A percentile compares a stretch with the other conserved stretches of the same genome.
Conservation (phyloP, 306 rosid genomes). For the Pyrus pyrifolia region DNA sequence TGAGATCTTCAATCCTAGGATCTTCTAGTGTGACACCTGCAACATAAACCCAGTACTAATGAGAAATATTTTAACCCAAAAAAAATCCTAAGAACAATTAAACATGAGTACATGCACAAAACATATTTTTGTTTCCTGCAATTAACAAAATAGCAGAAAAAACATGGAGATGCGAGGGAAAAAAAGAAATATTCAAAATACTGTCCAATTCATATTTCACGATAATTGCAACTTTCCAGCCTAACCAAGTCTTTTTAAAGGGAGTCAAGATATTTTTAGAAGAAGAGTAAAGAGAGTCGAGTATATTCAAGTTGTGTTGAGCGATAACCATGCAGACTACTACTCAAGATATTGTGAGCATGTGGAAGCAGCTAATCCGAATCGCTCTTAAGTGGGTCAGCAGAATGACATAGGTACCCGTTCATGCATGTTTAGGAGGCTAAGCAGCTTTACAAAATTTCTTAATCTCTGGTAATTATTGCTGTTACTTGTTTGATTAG, state of each 20-base stretch:
- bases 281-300: background rate
- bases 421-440: background rate
- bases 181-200: background rate
- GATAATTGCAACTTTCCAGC: background rate
- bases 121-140: background rate
- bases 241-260: background rate
- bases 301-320: background rate
- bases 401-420: background rate
- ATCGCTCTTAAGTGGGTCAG: background rate
- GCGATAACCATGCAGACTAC: background rate
- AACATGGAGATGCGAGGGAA: background rate
- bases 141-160: background rate
- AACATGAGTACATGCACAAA: background rate
- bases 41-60: conserved; percentile 19
- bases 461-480: background rate
- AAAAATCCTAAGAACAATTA: background rate
- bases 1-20: conserved; percentile 95
- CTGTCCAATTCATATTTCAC: background rate
- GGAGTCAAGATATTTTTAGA: background rate
- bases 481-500: background rate
- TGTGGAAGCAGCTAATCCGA: background rate
- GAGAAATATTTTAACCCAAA: background rate
- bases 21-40: conserved; percentile 91
- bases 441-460: background rate
- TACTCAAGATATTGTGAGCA: background rate